phyloP scores from a whole-genome alignment of 2,329 filamentous ascomycete genomes.

The Claviceps paspali region DNA sequence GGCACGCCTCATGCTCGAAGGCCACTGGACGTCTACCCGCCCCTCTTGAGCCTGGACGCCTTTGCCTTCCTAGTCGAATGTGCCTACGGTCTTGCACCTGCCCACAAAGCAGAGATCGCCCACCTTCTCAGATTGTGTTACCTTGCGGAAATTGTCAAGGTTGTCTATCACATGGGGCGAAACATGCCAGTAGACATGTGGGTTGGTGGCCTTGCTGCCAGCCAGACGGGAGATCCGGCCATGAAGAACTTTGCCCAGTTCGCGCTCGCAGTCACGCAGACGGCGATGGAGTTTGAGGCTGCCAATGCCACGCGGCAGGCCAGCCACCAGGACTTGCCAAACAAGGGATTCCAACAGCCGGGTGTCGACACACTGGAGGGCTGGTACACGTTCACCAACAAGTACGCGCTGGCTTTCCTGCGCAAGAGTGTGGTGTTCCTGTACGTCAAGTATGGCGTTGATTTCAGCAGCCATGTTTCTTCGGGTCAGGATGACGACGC shows the following conservation, averaged over 20 bases:
- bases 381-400: slow-evolving; percentile 49
- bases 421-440: slow-evolving; percentile 74
- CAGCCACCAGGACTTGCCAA: slow-evolving; percentile 17
- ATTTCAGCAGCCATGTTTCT: slow-evolving; percentile 60
- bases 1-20: slow-evolving; percentile 6
- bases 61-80: slow-evolving; percentile 74
- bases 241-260: slow-evolving; percentile 42
- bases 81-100: slow-evolving; percentile 52
- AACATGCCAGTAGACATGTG: slow-evolving; percentile 37
- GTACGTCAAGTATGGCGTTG: slow-evolving; percentile 75
- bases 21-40: slow-evolving; percentile 31
- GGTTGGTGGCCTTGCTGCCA: slow-evolving; percentile 28
- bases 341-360: slow-evolving; percentile 38
- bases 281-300: slow-evolving; percentile 25
- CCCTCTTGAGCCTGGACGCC: slow-evolving; percentile 52
- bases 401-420: slow-evolving; percentile 80
- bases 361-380: slow-evolving; percentile 36
- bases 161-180: slow-evolving; percentile 44
- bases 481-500: slow-evolving; percentile 48
- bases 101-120: slow-evolving; percentile 56
- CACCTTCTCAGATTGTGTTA: slow-evolving; percentile 79
- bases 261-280: slow-evolving; percentile 31
- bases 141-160: slow-evolving; percentile 78
- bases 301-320: slow-evolving; percentile 14
- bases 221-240: slow-evolving; percentile 27